These are phyloP conservation scores for Gillenia trifoliata DNA, from an alignment of 306 rosid species.

Conservation along the genomic window DNA sequence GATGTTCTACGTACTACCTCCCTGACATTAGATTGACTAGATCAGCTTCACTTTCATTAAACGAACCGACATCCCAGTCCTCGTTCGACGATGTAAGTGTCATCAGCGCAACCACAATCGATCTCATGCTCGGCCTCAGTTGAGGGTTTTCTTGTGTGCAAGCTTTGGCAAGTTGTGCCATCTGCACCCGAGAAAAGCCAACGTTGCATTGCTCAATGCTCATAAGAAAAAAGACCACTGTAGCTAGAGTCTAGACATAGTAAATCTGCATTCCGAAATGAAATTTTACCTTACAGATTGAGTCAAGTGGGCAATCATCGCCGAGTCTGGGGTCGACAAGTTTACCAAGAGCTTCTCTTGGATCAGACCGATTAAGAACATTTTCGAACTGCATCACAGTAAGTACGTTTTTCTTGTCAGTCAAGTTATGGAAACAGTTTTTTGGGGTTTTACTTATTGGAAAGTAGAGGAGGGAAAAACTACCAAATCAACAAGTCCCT, in stretches of 20 bases:
- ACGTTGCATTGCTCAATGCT: background rate
- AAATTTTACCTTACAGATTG: conserved; percentile 46
- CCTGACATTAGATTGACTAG: conserved; percentile 45
- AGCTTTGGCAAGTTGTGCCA: conserved; percentile 63
- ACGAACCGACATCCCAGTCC: conserved; percentile 69
- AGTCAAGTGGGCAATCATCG: conserved; percentile 43
- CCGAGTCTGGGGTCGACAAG: conserved; percentile 49
- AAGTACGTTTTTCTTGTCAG: background rate
- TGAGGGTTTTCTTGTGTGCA: conserved; percentile 75
- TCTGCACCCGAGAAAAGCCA: conserved; percentile 29
- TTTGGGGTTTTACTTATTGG: background rate
- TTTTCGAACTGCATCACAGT: conserved; percentile 60
- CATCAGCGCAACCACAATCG: conserved; percentile 65
- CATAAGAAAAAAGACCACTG: background rate
- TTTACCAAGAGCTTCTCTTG: conserved; percentile 42
- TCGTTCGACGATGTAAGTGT: conserved; percentile 60
- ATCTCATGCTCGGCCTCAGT: conserved; percentile 84
- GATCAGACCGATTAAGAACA: conserved; percentile 38
- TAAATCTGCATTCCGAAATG: background rate
- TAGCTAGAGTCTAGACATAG: too few species aligned
- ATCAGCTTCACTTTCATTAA: conserved; percentile 46
- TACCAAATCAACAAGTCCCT: conserved; percentile 67
- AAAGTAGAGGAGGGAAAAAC: conserved; percentile 6
- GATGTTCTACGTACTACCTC: conserved; percentile 26
- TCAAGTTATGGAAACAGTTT: background rate